Evolutionary conservation across 192 early-diverging fungal species (phyloP).

Genomic region (Backusella psychrophila): DNA sequence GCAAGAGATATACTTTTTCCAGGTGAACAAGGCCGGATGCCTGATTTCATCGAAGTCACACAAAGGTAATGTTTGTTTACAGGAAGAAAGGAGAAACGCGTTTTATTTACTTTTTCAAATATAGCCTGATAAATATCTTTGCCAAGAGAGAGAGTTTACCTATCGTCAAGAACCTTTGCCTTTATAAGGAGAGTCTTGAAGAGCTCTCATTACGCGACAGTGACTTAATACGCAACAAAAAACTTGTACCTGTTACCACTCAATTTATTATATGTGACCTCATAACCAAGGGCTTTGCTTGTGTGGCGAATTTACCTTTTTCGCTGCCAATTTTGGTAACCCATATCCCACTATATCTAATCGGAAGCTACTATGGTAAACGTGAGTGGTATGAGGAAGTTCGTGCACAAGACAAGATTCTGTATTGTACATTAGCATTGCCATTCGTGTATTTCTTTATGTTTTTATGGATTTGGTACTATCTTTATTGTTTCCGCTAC

Average conservation of each 20-base stretch:
- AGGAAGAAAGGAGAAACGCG: not conserved
- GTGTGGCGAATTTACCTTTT: slow-evolving; percentile 33
- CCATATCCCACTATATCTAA: slow-evolving; percentile 40
- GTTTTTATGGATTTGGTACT: slow-evolving; percentile 38
- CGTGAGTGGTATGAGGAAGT: slow-evolving; percentile 41
- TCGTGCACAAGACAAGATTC: slow-evolving; percentile 45
- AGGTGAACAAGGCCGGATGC: slow-evolving; percentile 22
- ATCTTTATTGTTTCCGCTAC: slow-evolving; percentile 27
- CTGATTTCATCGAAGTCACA: slow-evolving; percentile 40
- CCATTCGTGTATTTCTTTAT: slow-evolving; percentile 30
- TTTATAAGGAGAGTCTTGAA: slow-evolving; percentile 15
- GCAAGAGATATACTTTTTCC: slow-evolving; percentile 39
- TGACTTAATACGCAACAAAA: slow-evolving; percentile 30
- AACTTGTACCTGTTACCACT: slow-evolving; percentile 14
- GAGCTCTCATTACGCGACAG: slow-evolving; percentile 13
- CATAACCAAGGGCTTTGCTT: slow-evolving; percentile 13
- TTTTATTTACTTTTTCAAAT: not conserved
- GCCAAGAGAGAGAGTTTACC: slow-evolving; percentile 2
- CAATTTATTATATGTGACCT: slow-evolving; percentile 10
- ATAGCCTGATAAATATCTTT: slow-evolving; percentile 28
- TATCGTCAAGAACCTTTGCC: slow-evolving; percentile 9
- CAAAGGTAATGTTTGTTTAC: slow-evolving; percentile 38
- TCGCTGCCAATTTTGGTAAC: slow-evolving; percentile 38
- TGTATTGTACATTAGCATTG: slow-evolving; percentile 31
- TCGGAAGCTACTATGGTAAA: slow-evolving; percentile 34